A percentile compares a stretch with the other conserved stretches of the same genome.
Conservation (phyloP, 805 yeast genomes). For the Candida sanyiensis region DNA sequence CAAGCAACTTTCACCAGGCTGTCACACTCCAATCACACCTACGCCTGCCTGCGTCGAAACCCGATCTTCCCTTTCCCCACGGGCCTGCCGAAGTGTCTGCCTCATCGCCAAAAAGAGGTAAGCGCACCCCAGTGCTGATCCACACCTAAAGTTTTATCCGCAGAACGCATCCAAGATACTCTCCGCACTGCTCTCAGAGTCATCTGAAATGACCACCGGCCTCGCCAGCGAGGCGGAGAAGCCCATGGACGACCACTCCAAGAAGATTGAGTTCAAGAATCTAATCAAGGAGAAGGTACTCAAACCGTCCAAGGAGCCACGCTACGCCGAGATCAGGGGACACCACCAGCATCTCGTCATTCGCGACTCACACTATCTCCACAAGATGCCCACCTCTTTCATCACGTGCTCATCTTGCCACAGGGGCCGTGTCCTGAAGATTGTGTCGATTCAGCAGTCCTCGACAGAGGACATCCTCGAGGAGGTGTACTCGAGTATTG, state of each 20-base stretch:
- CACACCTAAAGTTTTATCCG: too few species aligned
- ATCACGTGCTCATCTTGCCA: conserved; percentile 26
- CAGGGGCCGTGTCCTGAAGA: conserved; percentile 25
- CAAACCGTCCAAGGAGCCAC: conserved; percentile 22
- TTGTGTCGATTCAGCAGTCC: conserved; percentile 18
- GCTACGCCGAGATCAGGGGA: conserved; percentile 13
- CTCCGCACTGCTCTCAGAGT: conserved; percentile 2
- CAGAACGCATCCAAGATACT: conserved; percentile 1
- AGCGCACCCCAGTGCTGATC: too few species aligned
- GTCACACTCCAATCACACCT: too few species aligned
- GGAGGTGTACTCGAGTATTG: conserved; percentile 22
- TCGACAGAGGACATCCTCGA: conserved; percentile 18
- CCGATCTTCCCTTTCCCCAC: too few species aligned
- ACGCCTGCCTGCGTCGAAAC: too few species aligned
- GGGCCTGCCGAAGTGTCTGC: too few species aligned
- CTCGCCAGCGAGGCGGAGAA: not conserved
- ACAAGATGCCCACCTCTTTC: conserved; percentile 23
- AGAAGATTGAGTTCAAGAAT: conserved; percentile 21
- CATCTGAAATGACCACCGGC: not conserved
- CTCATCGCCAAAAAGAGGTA: too few species aligned
- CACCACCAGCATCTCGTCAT: conserved; percentile 27
- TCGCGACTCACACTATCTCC: conserved; percentile 25
- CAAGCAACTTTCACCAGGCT: too few species aligned
- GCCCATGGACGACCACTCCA: conserved; percentile 15
- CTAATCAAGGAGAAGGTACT: conserved; percentile 24